A percentile compares a stretch with the other conserved stretches of the same genome.
Conservation (phyloP, 148 eudicot species). For the Mesembryanthemum crystallinum region DNA sequence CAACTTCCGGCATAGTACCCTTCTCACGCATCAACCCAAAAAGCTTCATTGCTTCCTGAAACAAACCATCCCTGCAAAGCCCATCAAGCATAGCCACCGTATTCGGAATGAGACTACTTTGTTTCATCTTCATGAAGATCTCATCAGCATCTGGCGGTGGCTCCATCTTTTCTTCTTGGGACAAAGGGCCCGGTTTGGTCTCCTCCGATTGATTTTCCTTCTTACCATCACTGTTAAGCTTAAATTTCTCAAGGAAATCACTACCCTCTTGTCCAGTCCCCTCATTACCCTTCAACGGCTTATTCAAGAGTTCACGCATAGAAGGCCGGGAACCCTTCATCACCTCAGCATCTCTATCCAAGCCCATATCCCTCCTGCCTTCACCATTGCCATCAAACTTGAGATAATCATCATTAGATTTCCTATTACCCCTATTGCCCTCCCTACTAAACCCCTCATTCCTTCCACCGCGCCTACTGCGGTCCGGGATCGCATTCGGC, state of each 20-base stretch:
- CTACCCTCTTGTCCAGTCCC: constrained; percentile 23
- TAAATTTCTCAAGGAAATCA: constrained; percentile 72
- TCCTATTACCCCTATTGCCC: constrained; percentile 20
- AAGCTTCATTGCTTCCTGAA: constrained; percentile 90
- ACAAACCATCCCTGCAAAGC: constrained; percentile 82
- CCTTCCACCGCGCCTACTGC: constrained; percentile 22
- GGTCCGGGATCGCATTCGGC: constrained; percentile 15
- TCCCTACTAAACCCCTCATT: constrained; percentile 31
- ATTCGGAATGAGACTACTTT: constrained; percentile 80
- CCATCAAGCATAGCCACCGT: constrained; percentile 95
- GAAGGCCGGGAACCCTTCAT: constrained; percentile 27
- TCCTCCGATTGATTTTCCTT: constrained; percentile 9
- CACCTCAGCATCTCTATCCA: constrained; percentile 17
- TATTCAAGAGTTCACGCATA: constrained; percentile 27
- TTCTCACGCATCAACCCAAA: constrained; percentile 85
- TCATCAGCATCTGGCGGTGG: constrained; percentile 63
- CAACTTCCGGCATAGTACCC: constrained; percentile 87
- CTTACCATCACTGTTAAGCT: constrained; percentile 39
- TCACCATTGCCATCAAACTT: constrained; percentile 23
- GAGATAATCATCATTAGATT: constrained; percentile 18
- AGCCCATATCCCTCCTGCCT: constrained; percentile 11
- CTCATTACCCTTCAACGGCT: constrained; percentile 22
- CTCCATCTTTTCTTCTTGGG: constrained; percentile 30
- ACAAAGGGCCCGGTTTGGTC: neutral
- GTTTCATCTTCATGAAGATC: constrained; percentile 90